Conservation (phyloP, 805 yeast genomes). For the Candida fluviatilis region DNA sequence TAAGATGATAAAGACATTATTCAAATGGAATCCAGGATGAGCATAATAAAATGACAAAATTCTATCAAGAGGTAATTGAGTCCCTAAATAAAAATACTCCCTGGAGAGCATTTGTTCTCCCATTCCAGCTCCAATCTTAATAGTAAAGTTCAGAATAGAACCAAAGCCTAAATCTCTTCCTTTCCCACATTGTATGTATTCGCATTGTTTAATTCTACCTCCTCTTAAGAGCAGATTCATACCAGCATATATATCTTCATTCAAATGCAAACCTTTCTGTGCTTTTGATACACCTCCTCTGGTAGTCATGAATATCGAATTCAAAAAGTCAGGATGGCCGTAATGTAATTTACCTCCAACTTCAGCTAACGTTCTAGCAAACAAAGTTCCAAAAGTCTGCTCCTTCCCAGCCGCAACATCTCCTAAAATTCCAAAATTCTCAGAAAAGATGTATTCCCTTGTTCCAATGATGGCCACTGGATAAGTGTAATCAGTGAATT, state of each 20-base stretch:
- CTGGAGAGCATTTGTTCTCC: slow-evolving; percentile 86
- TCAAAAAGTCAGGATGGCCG: slow-evolving; percentile 86
- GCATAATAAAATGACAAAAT: slow-evolving; percentile 82
- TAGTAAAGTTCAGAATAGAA: slow-evolving; percentile 78
- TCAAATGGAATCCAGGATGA: slow-evolving; percentile 83
- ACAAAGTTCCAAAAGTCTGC: slow-evolving; percentile 83
- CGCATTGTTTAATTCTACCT: slow-evolving; percentile 85
- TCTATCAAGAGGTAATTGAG: slow-evolving; percentile 76
- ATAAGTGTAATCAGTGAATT: slow-evolving; percentile 12
- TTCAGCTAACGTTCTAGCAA: slow-evolving; percentile 79
- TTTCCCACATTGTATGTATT: slow-evolving; percentile 85
- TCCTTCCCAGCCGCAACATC: slow-evolving; percentile 91
- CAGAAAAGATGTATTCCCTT: slow-evolving; percentile 82
- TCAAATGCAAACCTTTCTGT: slow-evolving; percentile 79
- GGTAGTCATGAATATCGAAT: slow-evolving; percentile 72
- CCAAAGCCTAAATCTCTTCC: slow-evolving; percentile 89
- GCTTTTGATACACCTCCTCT: slow-evolving; percentile 89
- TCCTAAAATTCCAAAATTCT: slow-evolving; percentile 80
- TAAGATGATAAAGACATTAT: slow-evolving; percentile 71
- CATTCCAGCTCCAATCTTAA: slow-evolving; percentile 91
- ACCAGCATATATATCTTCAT: slow-evolving; percentile 88
- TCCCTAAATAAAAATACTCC: slow-evolving; percentile 78
- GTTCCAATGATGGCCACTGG: slow-evolving; percentile 88
- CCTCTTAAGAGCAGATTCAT: slow-evolving; percentile 81
- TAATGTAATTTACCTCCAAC: slow-evolving; percentile 84